phyloP scores from a whole-genome alignment of 2,329 filamentous ascomycete species.

The Alternaria sp. region DNA sequence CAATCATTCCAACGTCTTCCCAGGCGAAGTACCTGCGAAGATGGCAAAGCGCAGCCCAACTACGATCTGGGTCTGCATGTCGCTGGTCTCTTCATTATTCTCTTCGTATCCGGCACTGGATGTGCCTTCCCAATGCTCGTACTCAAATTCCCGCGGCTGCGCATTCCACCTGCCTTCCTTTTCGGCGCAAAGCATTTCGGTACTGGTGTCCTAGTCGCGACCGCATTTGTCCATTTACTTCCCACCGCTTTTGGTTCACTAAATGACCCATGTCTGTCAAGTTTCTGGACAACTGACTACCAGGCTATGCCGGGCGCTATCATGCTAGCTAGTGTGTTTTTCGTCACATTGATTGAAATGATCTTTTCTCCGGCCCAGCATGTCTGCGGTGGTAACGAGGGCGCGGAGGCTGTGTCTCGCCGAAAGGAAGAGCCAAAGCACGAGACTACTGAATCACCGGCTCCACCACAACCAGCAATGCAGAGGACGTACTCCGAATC shows the following conservation, averaged over 20 bases:
- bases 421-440: slow-evolving; percentile 12
- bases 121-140: slow-evolving; percentile 70
- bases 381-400: slow-evolving; percentile 63
- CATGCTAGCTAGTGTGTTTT: slow-evolving; percentile 68
- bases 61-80: slow-evolving; percentile 45
- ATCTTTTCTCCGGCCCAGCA: slow-evolving; percentile 66
- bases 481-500: slow-evolving; percentile 31
- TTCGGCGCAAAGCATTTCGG: slow-evolving; percentile 66
- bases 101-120: slow-evolving; percentile 53
- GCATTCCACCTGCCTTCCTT: slow-evolving; percentile 68
- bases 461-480: slow-evolving; percentile 13
- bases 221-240: slow-evolving; percentile 79
- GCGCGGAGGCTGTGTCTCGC: slow-evolving; percentile 32
- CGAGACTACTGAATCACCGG: slow-evolving; percentile 9
- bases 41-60: slow-evolving; percentile 30
- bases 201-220: slow-evolving; percentile 83
- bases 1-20: slow-evolving; percentile 23
- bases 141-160: slow-evolving; percentile 66
- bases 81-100: slow-evolving; percentile 46
- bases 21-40: slow-evolving; percentile 34
- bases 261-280: slow-evolving; percentile 60
- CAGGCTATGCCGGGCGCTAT: slow-evolving; percentile 70
- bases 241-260: slow-evolving; percentile 65
- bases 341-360: slow-evolving; percentile 69
- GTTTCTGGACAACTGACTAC: slow-evolving; percentile 66